Base-by-base conservation (phyloP, 108 stramenopile species). In the Nitzschia inconspicua region DNA sequence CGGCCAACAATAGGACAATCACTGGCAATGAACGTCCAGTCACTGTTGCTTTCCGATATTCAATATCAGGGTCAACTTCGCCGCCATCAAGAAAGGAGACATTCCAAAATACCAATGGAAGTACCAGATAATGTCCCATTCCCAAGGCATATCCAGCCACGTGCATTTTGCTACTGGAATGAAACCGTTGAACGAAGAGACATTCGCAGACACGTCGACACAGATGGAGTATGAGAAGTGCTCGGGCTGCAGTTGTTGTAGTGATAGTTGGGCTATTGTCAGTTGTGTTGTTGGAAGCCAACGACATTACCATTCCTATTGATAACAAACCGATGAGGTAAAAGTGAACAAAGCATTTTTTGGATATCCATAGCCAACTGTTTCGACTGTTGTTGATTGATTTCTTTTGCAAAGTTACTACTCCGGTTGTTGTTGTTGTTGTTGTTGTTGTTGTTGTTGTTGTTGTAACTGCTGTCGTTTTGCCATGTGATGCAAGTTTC, bases 101-200 rank as follows among this genome's bases (percentile, higher is more conserved):
- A 27, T 66, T 25, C 14, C 72, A 36, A 58, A 89, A 80, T 7
- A 82, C 72, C 16, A 85, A 64, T n/a, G 88, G 88, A 14, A 89
- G 62, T 43, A 68, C 73, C 6, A 73, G 16, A 52, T 89, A 89
- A 50, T 89, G 83, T 7, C 78, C 44, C 6, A 85, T 42, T 3
- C 88, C 88, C 16, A 84, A 29, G 0, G 80, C 28, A 63, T 84
- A 89, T 41, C 84, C 88, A n/a, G 73, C 80, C 22, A 89, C 1
- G 66, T 89, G 80, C 88, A 89, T 89, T 41, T 40, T 47, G 48
- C 84, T 78, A 0, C 37, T 58, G 25, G 28, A 9, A 11, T 37
- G 18, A 43, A 75, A 82, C 41, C 69, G 58, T 43, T 89, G 88
- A 11, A 89, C 70, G 42, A 39, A 77, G 9, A 62, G 25, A 47